Base-by-base conservation (phyloP, 2,329 filamentous ascomycete genomes). In the Aspergillus viridinutans region DNA sequence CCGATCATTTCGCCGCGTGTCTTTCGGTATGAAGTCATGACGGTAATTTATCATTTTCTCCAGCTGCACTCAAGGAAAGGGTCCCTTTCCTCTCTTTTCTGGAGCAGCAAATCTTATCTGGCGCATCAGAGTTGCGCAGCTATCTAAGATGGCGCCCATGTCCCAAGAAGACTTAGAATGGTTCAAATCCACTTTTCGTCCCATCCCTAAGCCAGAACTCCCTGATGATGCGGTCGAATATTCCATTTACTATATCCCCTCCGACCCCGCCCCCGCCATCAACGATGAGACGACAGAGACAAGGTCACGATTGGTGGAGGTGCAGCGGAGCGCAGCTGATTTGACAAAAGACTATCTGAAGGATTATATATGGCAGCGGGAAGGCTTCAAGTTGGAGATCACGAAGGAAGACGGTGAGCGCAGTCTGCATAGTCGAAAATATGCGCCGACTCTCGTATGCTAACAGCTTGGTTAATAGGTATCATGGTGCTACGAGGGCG, bases 291-390 rank as follows among this genome's bases (percentile, higher is more conserved):
- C 83, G n/a, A 69, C 71, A 61, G 68, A 70, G 60, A 73, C 67
- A 52, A 79, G 90, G 10, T 74, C 84, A 25, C 81, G 82, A 21
- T 80, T 97, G n/a, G 87, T 90, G 56, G 77, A 82, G 21, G 81
- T 96, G 9, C 85, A 91, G 53, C 90, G 86, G 71, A 82, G 85
- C 1, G 86, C 89, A 0, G 75, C 82, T 2, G 80, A 85, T 28
- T 74, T 94, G n/a, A 78, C 77, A 26, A 85, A 84, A 47, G 78
- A 81, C 2, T 76, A 91, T 7, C 80, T 93, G n/a, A 87, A 85
- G 63, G 87, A 90, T 59, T 96, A 97, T 67, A 96, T 99, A 60
- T 99, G 94, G 94, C 94, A 99, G 72, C 85, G 92, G 12, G 92
- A 96, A 53, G 77, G 80, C 0, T 92, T 99, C 61, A 82, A 80